A percentile compares a stretch with the other conserved stretches of the same genome.
Evolutionary conservation across 768 basidiomycete genomes (phyloP).

Genomic region (Lepiota subincarnata): DNA sequence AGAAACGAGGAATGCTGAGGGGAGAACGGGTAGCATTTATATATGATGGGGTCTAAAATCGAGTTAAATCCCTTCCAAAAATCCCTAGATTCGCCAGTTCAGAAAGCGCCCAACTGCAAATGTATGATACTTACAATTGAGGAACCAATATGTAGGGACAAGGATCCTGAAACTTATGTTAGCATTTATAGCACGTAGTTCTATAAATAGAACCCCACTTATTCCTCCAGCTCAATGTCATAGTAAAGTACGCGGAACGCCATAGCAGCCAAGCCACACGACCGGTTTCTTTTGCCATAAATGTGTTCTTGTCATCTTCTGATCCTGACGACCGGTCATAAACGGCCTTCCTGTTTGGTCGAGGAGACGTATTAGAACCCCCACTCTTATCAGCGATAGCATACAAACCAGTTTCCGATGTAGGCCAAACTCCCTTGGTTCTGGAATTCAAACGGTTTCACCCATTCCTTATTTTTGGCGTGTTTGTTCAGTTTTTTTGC

Average conservation of each 20-base stretch:
- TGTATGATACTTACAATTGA: slow-evolving; percentile 50
- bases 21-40: slow-evolving; percentile 13
- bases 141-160: slow-evolving; percentile 69
- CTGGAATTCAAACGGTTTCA: slow-evolving; percentile 62
- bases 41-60: slow-evolving; percentile 42
- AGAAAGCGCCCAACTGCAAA: slow-evolving; percentile 9
- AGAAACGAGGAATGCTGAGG: slow-evolving; percentile 14
- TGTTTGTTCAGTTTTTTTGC: slow-evolving; percentile 63
- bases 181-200: background rate
- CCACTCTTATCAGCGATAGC: background rate
- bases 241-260: slow-evolving; percentile 79
- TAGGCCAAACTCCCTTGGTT: slow-evolving; percentile 78
- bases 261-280: slow-evolving; percentile 75
- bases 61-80: slow-evolving; percentile 69
- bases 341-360: slow-evolving; percentile 59
- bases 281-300: slow-evolving; percentile 59
- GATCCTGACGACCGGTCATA: slow-evolving; percentile 57
- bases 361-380: slow-evolving; percentile 8
- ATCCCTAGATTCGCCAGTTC: slow-evolving; percentile 45
- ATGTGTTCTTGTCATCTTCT: slow-evolving; percentile 31
- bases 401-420: slow-evolving; percentile 64
- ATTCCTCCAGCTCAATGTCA: slow-evolving; percentile 69
- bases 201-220: slow-evolving; percentile 40
- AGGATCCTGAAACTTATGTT: slow-evolving; percentile 43
- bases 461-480: slow-evolving; percentile 41